Evolutionary conservation across 2,329 filamentous ascomycete genomes (phyloP), one percentile per base, ranked within the genome.

Genomic region (Aureobasidium leucospermi): DNA sequence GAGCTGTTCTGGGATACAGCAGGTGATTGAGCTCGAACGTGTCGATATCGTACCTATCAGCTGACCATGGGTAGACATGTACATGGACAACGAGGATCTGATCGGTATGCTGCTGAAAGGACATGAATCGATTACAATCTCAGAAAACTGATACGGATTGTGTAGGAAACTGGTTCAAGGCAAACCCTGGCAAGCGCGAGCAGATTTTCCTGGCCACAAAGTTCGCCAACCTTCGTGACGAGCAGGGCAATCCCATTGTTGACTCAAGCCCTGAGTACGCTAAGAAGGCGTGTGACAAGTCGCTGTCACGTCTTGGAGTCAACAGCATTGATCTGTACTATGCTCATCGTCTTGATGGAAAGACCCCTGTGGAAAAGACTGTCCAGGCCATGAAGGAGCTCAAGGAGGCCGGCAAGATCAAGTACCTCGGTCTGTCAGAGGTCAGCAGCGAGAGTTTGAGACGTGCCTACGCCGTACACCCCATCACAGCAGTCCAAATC

Each of bases 181-280:
- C 63, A 16, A 77, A 80, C 63, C 78, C 79, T 0, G 76, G 74
- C 55, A 76, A 76, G 59, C 73, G 79, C 19, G 69, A 76, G 62
- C 70, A 78, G 62, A 76, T 80, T 65, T 80, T 80, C 67, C 70
- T 80, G 15, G 78, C 79, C 1, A 77, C 79, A 64, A 82, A 83
- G 67, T 83, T 83, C 65, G 80, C 70, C 49, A 74, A 76, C 60
- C 69, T 38, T 31, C 53, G 62, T 62, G 76, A 75, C 6, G 72
- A 74, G 32, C 71, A 79, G 53, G 68, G 71, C 8, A 65, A 67
- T 4, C 67, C 69, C 13, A 64, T 55, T 8, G 68, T 76, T n/a
- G 70, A 77, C 61, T 72, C 68, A 34, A 66, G 69, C 2, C 74
- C 75, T 0, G 75, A 77, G 52, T 76, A 77, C 61, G 66, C 62